Evolutionary conservation across 2,329 filamentous ascomycete species (phyloP), one percentile per base, ranked within the genome.

Genomic region (Sporothrix pseudoabietina): DNA sequence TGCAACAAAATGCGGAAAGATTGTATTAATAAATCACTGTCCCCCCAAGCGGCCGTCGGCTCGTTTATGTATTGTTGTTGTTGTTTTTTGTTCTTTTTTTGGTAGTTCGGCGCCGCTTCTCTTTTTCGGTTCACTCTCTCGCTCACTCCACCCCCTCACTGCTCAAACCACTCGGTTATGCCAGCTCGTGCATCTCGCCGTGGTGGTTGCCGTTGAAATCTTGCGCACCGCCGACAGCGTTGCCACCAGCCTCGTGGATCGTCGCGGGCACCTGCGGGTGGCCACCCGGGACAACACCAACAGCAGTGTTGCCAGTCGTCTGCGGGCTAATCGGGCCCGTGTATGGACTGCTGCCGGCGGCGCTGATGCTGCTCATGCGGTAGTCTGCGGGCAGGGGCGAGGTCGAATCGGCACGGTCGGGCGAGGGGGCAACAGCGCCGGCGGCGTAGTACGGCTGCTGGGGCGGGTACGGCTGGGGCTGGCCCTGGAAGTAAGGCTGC

Each of bases 131-230:
- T 22, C 19, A 52, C n/a, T 22, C 26, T 44, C n/a, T 3, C 5
- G 6, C n/a, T 44, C 39, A 14, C 55, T 19, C 30, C 35, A 14
- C 35, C 30, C 7, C 5, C 22, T 7, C 55, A 59, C 55, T 35
- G 7, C 26, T 14, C 32, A 0, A 59, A 26, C 59, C n/a, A 30
- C 39, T 12, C 52, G 61, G 59, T 59, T 71, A 76, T 3, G 75
- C 75, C 59, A 76, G 66, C 75, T 76, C 75, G 66, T 74, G 72
- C 73, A 76, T 76, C 72, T 74, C 9, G 59, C 75, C 75, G 57
- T 61, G 75, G 74, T 76, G 75, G 69, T 76, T 72, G 32, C 68
- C 70, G 57, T 73, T 71, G n/a, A 54, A 59, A n/a, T 70, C 71
- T 19, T 66, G 55, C 12, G 32, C 44, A n/a, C 22, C 66, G 9